These are phyloP conservation scores for Lactarius hatsudake DNA, from an alignment of 768 basidiomycete genomes.

Conservation along the genomic window DNA sequence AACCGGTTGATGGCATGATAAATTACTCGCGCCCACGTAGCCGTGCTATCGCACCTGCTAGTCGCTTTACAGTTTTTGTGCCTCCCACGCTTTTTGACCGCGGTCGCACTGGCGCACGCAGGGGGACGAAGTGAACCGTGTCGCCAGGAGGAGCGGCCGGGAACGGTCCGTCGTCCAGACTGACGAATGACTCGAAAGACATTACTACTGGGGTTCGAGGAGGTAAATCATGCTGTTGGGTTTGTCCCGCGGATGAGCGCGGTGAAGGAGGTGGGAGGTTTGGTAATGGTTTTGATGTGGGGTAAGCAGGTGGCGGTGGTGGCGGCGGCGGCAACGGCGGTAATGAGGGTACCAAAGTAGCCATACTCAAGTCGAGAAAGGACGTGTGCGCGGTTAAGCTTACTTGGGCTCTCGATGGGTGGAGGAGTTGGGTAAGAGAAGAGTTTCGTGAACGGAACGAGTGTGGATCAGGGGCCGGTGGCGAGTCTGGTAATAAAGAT, in stretches of 20 bases:
- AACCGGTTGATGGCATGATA: background rate
- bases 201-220: background rate
- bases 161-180: background rate
- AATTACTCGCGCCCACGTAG: constrained; percentile 20
- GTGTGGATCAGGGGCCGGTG: background rate
- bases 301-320: constrained; percentile 4
- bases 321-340: background rate
- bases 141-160: background rate
- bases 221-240: background rate
- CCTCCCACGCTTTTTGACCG: constrained; percentile 23
- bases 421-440: background rate
- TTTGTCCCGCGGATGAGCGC: background rate
- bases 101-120: constrained; percentile 3
- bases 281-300: constrained; percentile 17
- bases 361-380: constrained; percentile 1
- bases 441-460: background rate
- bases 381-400: constrained; percentile 10
- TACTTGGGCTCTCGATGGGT: background rate
- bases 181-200: background rate
- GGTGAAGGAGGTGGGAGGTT: constrained; percentile 11
- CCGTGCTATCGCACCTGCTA: constrained; percentile 17
- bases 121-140: constrained; percentile 6
- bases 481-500: constrained; percentile 1
- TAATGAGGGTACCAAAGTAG: background rate
- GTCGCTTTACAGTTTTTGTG: constrained; percentile 1